A percentile compares a stretch with the other conserved stretches of the same genome.
These are phyloP conservation scores for Royoungia palumana DNA, from an alignment of 768 basidiomycete species.

Conservation along the genomic window DNA sequence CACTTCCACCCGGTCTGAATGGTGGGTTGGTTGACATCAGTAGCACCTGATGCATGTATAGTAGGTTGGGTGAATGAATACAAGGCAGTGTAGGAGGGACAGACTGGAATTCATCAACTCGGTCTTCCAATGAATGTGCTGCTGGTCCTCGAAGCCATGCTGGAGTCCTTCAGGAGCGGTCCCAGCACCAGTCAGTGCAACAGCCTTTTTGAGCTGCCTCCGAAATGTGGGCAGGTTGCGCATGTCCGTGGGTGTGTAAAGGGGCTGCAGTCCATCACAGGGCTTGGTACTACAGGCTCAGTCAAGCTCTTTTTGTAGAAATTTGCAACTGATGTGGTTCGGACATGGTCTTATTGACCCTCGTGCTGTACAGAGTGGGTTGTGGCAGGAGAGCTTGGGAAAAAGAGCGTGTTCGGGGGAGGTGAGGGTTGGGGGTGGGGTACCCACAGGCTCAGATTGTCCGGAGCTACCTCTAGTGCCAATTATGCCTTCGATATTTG, in stretches of 20 bases:
- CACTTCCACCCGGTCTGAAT: no score
- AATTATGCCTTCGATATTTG: neutral
- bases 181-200: slow-evolving; percentile 50
- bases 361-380: slow-evolving; percentile 32
- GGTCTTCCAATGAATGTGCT: slow-evolving; percentile 52
- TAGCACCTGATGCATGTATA: no score
- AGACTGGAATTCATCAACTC: slow-evolving; percentile 68
- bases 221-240: slow-evolving; percentile 37
- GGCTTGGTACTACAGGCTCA: neutral
- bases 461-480: slow-evolving; percentile 11
- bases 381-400: slow-evolving; percentile 36
- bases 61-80: no score
- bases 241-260: slow-evolving; percentile 21
- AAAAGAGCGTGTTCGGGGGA: slow-evolving; percentile 16
- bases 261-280: slow-evolving; percentile 29
- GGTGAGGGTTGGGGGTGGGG: slow-evolving; percentile 28
- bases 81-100: slow-evolving; percentile 28
- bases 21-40: no score
- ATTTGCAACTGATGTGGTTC: neutral
- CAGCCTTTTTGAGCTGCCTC: slow-evolving; percentile 49
- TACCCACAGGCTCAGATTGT: slow-evolving; percentile 19
- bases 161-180: slow-evolving; percentile 42
- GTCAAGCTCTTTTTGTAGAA: slow-evolving; percentile 7
- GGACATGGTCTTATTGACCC: slow-evolving; percentile 34
- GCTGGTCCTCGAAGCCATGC: slow-evolving; percentile 33